Evolutionary conservation across 2,329 filamentous ascomycete genomes (phyloP), one percentile per base, ranked within the genome.

Genomic region (Helminthosporium solani): DNA sequence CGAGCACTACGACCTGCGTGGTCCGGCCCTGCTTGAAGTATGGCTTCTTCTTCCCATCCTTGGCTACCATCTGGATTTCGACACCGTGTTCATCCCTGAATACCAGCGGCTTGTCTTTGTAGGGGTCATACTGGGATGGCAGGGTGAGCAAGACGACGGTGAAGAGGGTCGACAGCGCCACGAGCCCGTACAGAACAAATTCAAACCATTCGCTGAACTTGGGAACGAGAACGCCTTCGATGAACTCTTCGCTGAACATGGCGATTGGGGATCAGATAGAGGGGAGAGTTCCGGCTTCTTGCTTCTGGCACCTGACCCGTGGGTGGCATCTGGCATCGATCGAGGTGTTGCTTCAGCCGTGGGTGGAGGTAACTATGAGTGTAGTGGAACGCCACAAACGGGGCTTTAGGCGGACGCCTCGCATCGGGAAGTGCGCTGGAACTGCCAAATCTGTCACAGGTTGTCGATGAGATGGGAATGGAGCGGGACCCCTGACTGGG

Each of bases 1-100:
- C 94, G 21, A 99, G 80, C 15, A 99, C 94, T 14, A 99, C 79
- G 42, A 99, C 83, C 70, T 96, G 90, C 34, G 92, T 80, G 0
- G 77, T 79, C 28, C 75, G 71, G 47, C 78, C 72, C 30, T 61
- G 56, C 40, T 65, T 68, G 42, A 51, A 62, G 21, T 43, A 35
- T 16, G 47, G n/a, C 2, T 54, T 50, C 12, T 58, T 49, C 34
- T 56, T 60, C 35, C 21, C 60, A 44, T 64, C 55, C 40, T 37
- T 56, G 25, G 44, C 50, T 28, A 50, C 57, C 41, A 48, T 42
- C 30, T 60, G 47, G 21, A 57, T 36, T 23, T 57, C 54, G 9
- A 58, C 49, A n/a, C 63, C 60, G 39, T 60, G 33, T n/a, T 58
- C 57, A 33, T 61, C 57, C n/a, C 57, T 50, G 27, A 56, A 49